phyloP scores from a whole-genome alignment of 352 stramenopile species.

The Elongisporangium anandrum region DNA sequence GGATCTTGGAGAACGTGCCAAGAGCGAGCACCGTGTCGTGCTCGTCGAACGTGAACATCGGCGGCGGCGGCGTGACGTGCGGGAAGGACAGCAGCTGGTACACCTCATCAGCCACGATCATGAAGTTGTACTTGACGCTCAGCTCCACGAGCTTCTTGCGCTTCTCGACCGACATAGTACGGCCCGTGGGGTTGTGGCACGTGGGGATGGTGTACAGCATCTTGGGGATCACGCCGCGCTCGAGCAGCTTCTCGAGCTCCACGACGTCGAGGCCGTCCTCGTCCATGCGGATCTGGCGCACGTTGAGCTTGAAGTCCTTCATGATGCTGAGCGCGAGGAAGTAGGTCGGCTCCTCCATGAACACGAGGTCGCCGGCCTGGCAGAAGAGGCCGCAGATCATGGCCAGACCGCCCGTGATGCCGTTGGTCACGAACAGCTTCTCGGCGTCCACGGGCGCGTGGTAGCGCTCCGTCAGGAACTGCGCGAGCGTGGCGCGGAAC shows the following conservation, averaged over 20 bases:
- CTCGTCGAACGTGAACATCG: constrained; percentile 82
- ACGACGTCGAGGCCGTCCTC: constrained; percentile 81
- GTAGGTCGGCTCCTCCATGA: constrained; percentile 93
- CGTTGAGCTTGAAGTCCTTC: constrained; percentile 90
- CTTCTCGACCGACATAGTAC: constrained; percentile 82
- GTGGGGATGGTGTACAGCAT: constrained; percentile 94
- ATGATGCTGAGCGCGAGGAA: constrained; percentile 94
- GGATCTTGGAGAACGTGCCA: constrained; percentile 95
- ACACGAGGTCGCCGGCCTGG: constrained; percentile 87
- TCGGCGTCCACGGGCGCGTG: constrained; percentile 70
- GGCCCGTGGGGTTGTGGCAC: constrained; percentile 93
- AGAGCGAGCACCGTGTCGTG: constrained; percentile 86
- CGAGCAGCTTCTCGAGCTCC: constrained; percentile 80
- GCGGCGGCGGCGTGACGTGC: constrained; percentile 70
- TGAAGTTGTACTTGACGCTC: constrained; percentile 86
- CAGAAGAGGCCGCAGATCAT: constrained; percentile 88
- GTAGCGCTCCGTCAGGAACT: constrained; percentile 82
- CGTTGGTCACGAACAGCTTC: constrained; percentile 91
- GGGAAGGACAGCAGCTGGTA: constrained; percentile 95
- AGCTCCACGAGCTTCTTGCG: constrained; percentile 86
- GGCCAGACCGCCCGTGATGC: constrained; percentile 90
- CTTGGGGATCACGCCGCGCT: constrained; percentile 78
- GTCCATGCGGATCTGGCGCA: constrained; percentile 90
- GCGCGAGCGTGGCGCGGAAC: constrained; percentile 69
- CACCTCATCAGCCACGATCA: constrained; percentile 92